Conservation (phyloP, 805 yeast genomes). For the Wickerhamomyces ciferrii region DNA sequence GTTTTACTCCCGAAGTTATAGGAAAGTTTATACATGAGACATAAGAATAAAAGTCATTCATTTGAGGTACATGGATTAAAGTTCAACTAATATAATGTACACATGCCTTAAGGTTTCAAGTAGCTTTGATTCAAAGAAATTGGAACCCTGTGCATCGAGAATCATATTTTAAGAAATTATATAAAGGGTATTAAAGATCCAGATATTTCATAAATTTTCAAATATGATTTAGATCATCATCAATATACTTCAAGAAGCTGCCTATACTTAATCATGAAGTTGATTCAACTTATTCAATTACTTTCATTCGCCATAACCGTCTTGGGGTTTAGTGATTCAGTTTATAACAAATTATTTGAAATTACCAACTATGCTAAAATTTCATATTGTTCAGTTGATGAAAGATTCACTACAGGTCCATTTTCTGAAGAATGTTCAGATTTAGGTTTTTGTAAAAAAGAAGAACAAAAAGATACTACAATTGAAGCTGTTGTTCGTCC, state of each 20-base stretch:
- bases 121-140: too few species aligned
- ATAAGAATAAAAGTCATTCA: too few species aligned
- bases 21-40: too few species aligned
- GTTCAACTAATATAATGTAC: too few species aligned
- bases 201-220: too few species aligned
- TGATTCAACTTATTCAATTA: not conserved
- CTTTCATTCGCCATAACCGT: not conserved
- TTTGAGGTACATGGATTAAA: too few species aligned
- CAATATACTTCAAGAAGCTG: not conserved
- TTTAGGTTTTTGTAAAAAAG: slow-evolving; percentile 9
- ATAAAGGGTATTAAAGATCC: too few species aligned
- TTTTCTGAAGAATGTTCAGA: slow-evolving; percentile 10
- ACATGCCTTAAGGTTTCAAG: too few species aligned
- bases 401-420: slow-evolving; percentile 4
- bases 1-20: too few species aligned
- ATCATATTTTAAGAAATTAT: too few species aligned
- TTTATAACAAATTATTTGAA: slow-evolving; percentile 8
- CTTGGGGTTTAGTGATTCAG: slow-evolving; percentile 1
- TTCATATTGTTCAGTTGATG: slow-evolving; percentile 13
- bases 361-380: slow-evolving; percentile 15
- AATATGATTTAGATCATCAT: not conserved
- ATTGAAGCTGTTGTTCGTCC: slow-evolving; percentile 9
- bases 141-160: too few species aligned
- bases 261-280: not conserved
- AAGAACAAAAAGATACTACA: not conserved